Evolutionary conservation across 2,329 filamentous ascomycete species (phyloP).

Genomic region (Ophiostoma montium): DNA sequence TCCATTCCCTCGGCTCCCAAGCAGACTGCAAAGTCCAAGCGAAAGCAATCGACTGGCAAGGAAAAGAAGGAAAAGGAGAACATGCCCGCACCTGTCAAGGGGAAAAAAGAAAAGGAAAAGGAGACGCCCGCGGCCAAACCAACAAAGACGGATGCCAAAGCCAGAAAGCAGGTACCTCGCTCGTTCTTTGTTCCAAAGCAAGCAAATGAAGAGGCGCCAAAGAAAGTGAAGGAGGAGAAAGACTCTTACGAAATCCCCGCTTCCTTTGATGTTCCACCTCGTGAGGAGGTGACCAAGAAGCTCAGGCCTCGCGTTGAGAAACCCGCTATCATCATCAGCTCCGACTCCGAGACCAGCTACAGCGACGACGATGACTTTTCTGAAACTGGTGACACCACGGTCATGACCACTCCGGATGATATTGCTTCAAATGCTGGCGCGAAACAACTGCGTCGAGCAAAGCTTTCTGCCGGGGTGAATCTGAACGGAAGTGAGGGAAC

Average conservation of each 20-base stretch:
- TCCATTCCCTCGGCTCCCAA: neutral
- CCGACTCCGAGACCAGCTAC: slow-evolving; percentile 1
- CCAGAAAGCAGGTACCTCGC: neutral
- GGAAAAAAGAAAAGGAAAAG: neutral
- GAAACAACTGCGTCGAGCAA: neutral
- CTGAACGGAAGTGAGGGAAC: too few species aligned
- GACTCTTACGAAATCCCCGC: neutral
- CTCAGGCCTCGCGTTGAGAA: slow-evolving; percentile 4
- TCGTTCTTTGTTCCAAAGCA: neutral
- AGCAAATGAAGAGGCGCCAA: too few species aligned
- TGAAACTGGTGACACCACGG: neutral
- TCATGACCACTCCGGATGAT: neutral
- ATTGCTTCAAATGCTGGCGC: neutral
- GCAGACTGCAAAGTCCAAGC: neutral
- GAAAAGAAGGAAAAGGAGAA: neutral
- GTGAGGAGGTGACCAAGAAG: slow-evolving; percentile 1
- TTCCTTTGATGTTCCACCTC: neutral
- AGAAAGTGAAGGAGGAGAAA: neutral
- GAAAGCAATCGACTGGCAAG: neutral
- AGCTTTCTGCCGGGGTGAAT: neutral
- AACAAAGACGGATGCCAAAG: neutral
- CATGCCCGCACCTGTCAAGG: too few species aligned
- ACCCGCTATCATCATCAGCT: slow-evolving; percentile 8
- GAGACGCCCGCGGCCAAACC: neutral
- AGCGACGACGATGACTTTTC: neutral